Conservation (phyloP, 768 basidiomycete genomes). For the Naematelia encephala region DNA sequence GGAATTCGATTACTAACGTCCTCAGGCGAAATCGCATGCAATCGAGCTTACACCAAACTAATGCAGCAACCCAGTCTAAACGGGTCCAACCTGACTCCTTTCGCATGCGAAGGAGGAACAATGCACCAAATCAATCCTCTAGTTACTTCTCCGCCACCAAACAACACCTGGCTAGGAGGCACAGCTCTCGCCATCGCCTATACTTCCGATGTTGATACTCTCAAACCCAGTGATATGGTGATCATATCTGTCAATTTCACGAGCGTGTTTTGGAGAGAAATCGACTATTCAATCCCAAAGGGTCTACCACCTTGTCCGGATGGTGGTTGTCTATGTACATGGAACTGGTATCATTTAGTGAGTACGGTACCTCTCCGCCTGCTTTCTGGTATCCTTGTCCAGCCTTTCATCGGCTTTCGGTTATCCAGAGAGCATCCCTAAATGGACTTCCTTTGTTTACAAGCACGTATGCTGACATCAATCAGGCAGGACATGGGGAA, state of each 20-base stretch:
- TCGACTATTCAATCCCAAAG: slow-evolving; percentile 65
- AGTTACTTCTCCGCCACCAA: slow-evolving; percentile 3
- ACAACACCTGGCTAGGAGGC: slow-evolving; percentile 33
- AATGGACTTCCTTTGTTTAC: no score
- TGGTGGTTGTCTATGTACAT: slow-evolving; percentile 57
- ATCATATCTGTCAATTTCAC: slow-evolving; percentile 73
- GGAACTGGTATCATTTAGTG: slow-evolving; percentile 56
- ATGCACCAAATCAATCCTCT: not conserved
- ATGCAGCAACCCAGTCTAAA: slow-evolving; percentile 1
- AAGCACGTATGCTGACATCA: slow-evolving; percentile 1
- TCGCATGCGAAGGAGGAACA: slow-evolving; percentile 17
- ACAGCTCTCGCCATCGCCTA: slow-evolving; percentile 70
- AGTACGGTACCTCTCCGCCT: not conserved
- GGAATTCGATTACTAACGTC: not conserved
- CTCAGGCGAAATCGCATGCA: slow-evolving; percentile 23
- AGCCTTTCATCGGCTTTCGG: no score
- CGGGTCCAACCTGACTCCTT: not conserved
- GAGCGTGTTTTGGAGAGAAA: slow-evolving; percentile 69
- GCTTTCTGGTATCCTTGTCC: no score
- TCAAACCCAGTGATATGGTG: slow-evolving; percentile 67
- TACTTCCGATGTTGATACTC: slow-evolving; percentile 59
- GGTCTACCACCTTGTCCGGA: slow-evolving; percentile 67
- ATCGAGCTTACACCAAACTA: slow-evolving; percentile 18
- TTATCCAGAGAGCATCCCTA: no score
- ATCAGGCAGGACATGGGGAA: slow-evolving; percentile 25